Evolutionary conservation across 108 stramenopile species (phyloP).

Genomic region (Nannochloropsis gaditana): DNA sequence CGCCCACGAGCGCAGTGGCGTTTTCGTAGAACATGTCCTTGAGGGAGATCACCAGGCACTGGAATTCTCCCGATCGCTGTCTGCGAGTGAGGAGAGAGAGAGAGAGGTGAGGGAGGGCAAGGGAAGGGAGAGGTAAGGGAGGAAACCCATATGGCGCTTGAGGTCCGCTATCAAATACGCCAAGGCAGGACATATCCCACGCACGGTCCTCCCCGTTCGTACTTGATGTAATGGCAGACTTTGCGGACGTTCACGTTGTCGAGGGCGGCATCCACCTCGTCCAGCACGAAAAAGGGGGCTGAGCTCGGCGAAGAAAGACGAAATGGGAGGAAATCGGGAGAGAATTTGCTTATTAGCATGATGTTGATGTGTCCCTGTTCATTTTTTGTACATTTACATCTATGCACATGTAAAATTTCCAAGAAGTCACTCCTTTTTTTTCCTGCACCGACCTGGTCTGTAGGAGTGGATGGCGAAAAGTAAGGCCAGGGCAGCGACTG

Average conservation of each 20-base stretch:
- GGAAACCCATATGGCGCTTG: too few relatives aligned
- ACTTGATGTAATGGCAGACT: constrained; percentile 91
- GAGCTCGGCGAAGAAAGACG: background rate
- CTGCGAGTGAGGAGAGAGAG: background rate
- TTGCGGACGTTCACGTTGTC: constrained; percentile 85
- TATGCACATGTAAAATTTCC: background rate
- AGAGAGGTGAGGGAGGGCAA: background rate
- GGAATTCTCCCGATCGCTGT: constrained; percentile 73
- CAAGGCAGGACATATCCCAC: too few relatives aligned
- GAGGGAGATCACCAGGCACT: constrained; percentile 97
- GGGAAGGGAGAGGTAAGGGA: background rate
- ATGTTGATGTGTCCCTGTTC: background rate
- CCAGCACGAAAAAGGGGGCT: constrained; percentile 81
- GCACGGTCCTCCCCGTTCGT: background rate
- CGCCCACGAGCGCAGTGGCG: constrained; percentile 41
- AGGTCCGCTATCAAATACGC: too few relatives aligned
- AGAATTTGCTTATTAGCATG: background rate
- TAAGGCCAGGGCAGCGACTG: constrained; percentile 93
- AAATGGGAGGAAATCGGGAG: background rate
- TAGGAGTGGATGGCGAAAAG: constrained; percentile 96
- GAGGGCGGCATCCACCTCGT: constrained; percentile 77
- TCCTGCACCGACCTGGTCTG: background rate
- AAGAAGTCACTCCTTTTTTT: background rate
- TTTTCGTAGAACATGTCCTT: constrained; percentile 64
- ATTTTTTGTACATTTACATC: background rate